Conservation (phyloP, 345 rosid species). For the Tarenaya hassleriana region DNA sequence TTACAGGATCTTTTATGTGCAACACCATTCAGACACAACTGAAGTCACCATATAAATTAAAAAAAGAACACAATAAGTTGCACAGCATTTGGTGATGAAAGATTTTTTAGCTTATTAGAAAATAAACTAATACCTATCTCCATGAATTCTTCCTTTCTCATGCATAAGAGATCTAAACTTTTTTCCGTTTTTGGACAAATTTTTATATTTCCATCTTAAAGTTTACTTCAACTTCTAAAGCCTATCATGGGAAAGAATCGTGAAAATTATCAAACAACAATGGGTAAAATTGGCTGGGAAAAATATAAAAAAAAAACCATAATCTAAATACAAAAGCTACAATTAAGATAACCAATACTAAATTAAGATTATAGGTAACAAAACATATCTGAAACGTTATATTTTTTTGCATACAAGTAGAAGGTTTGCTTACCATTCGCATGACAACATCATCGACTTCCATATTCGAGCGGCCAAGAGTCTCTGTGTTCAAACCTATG, state of each 20-base stretch:
- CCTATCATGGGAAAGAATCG: not conserved
- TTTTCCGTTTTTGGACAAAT: not conserved
- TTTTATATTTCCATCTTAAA: not conserved
- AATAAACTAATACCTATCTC: not conserved
- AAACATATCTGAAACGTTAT: slow-evolving; percentile 5
- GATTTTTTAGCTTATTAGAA: not conserved
- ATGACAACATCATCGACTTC: slow-evolving; percentile 62
- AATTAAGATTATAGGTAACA: not conserved
- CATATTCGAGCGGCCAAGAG: slow-evolving; percentile 50
- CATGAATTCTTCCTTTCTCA: not conserved
- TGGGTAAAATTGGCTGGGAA: not conserved
- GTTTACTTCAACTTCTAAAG: not conserved
- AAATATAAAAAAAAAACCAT: not conserved
- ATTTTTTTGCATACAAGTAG: not conserved
- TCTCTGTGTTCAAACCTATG: slow-evolving; percentile 32
- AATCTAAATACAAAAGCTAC: slow-evolving; percentile 6
- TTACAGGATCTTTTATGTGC: too few species aligned
- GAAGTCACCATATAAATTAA: too few species aligned
- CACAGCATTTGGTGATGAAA: not conserved
- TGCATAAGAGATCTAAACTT: not conserved
- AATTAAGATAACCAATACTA: slow-evolving; percentile 9
- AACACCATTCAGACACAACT: too few species aligned
- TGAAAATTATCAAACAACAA: not conserved
- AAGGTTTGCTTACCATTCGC: slow-evolving; percentile 39
- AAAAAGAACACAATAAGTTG: too few species aligned